Base-by-base conservation (phyloP, 2,329 filamentous ascomycete genomes). In the Penicillium sp. region DNA sequence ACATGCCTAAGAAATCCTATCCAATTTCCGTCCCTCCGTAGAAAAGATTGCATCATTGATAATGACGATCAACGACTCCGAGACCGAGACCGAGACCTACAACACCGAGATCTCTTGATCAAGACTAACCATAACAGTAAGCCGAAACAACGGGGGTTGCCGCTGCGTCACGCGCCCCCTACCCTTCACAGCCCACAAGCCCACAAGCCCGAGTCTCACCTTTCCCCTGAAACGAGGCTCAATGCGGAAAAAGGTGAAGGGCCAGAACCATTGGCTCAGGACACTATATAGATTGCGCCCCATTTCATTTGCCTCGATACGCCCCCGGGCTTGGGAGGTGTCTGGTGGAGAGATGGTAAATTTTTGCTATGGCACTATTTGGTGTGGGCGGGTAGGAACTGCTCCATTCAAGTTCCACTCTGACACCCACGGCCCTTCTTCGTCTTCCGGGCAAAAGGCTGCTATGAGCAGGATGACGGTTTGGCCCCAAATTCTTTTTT, bases 201-300 rank as follows among this genome's bases (percentile, higher is more conserved):
- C 44, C 39, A 44, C 33, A 48, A 48, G 34, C 9, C 43, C 50
- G 19, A 44, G 46, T 44, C 45, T 55, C 45, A 48, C 41, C 44
- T 33, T 50, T 27, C 39, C 39, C 53, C 53, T 51, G 51, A 54
- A 54, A 50, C 48, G 47, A 45, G 53, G 25, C 47, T 55, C 9
- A 27, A 55, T 45, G 23, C 7, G 31, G 31, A n/a, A 46, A 47
- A 9, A 10, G 15, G 19, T 6, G 45, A 13, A 25, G 16, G 8
- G 10, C 4, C 15, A 27, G 23, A 27, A n/a, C 25, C 23, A 27
- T 44, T 44, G 23, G 15, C 8, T n/a, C 21, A 8, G 19, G 45
- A 25, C 2, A 23, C 29, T 33, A 15, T 34, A 47, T 47, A 47
- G 31, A 25, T 47, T 47, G 31, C 29, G 44, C 43, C 34, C 43